phyloP scores from a whole-genome alignment of 306 rosid species.

The Fagus crenata region DNA sequence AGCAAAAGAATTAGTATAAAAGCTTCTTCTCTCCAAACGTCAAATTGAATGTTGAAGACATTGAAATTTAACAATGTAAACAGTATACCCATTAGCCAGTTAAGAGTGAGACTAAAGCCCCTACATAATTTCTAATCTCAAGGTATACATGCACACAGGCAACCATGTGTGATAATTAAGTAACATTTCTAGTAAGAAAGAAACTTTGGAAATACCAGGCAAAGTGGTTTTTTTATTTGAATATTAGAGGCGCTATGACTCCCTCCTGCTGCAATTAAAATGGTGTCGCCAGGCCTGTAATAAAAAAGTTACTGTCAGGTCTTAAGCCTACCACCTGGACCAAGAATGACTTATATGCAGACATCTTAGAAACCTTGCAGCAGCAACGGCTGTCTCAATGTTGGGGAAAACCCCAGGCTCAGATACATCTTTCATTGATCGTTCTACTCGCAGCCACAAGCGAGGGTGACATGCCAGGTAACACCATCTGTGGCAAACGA shows the following conservation, averaged over 20 bases:
- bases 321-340: conserved; percentile 2
- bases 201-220: conserved; percentile 64
- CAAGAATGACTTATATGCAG: conserved; percentile 3
- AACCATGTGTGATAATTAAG: not conserved
- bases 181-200: conserved; percentile 6
- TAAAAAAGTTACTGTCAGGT: conserved; percentile 22
- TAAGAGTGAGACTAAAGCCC: not conserved
- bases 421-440: conserved; percentile 61
- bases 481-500: conserved; percentile 99
- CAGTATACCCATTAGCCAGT: not conserved
- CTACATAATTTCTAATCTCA: not conserved
- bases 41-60: not conserved
- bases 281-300: conserved; percentile 90
- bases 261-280: conserved; percentile 89
- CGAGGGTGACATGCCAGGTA: conserved; percentile 96
- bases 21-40: not conserved
- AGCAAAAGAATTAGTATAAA: not conserved
- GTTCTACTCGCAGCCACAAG: conserved; percentile 90
- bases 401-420: conserved; percentile 78
- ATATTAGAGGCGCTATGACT: conserved; percentile 70
- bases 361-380: conserved; percentile 65
- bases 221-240: conserved; percentile 81
- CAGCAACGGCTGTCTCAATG: conserved; percentile 80
- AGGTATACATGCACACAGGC: not conserved
- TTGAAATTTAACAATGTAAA: not conserved